phyloP scores from a whole-genome alignment of 495 filamentous ascomycete species.

The Annulohypoxylon nitens region DNA sequence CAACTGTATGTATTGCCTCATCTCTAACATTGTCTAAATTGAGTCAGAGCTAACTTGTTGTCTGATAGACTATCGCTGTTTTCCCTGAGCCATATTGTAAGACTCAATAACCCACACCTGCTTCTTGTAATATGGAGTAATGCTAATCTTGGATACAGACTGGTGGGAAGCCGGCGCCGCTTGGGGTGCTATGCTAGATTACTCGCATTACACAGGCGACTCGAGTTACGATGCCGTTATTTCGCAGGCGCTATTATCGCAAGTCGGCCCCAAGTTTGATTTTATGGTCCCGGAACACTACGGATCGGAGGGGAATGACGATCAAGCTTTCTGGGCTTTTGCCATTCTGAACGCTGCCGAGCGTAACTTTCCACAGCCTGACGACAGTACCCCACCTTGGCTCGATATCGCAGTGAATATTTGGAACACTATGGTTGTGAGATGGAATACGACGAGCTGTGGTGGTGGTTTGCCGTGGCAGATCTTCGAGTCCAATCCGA shows the following conservation, averaged over 20 bases:
- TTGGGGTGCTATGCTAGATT: constrained; percentile 82
- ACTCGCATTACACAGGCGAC: constrained; percentile 87
- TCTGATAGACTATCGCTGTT: constrained; percentile 64
- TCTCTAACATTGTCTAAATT: constrained; percentile 33
- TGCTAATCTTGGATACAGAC: constrained; percentile 62
- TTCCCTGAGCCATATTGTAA: constrained; percentile 75
- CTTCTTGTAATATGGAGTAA: neutral
- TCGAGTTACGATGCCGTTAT: constrained; percentile 76
- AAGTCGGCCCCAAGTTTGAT: constrained; percentile 71
- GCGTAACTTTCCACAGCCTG: constrained; percentile 75
- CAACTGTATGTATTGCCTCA: constrained; percentile 52
- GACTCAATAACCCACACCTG: constrained; percentile 47
- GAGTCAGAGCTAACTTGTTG: constrained; percentile 38
- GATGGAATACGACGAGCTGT: constrained; percentile 79
- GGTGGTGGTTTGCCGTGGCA: constrained; percentile 85
- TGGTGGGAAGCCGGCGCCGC: constrained; percentile 86
- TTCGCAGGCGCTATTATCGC: constrained; percentile 72
- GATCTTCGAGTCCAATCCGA: constrained; percentile 80
- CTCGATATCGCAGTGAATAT: constrained; percentile 66
- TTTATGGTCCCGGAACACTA: constrained; percentile 66
- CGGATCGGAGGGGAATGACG: constrained; percentile 73
- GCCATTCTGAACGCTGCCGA: constrained; percentile 80
- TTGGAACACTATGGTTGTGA: constrained; percentile 60
- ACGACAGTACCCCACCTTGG: constrained; percentile 69
- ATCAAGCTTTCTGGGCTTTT: constrained; percentile 86